Evolutionary conservation across 495 filamentous ascomycete genomes (phyloP).

Genomic region (Sporormia fimetaria): DNA sequence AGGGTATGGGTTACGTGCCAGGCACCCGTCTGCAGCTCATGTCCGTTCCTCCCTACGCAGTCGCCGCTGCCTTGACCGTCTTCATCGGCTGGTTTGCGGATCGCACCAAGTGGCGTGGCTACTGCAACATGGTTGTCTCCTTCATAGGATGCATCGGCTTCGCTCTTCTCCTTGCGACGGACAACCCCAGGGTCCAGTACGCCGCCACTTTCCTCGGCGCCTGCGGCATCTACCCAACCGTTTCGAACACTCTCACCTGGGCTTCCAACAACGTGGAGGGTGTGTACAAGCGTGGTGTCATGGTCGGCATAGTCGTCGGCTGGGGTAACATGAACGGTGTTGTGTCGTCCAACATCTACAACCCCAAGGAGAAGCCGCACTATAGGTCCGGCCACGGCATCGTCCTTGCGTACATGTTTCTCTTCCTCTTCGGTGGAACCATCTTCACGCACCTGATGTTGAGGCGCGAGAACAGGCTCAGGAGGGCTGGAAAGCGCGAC

Average conservation of each 20-base stretch:
- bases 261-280: slow-evolving; percentile 82
- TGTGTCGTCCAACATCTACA: slow-evolving; percentile 67
- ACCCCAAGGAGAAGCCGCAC: slow-evolving; percentile 40
- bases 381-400: slow-evolving; percentile 49
- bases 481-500: slow-evolving; percentile 56
- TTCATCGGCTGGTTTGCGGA: slow-evolving; percentile 68
- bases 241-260: slow-evolving; percentile 89
- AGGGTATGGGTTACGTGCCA: slow-evolving; percentile 56
- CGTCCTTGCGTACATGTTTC: slow-evolving; percentile 49
- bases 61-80: slow-evolving; percentile 66
- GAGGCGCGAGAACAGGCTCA: slow-evolving; percentile 48
- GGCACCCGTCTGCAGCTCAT: slow-evolving; percentile 64
- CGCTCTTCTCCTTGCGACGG: slow-evolving; percentile 55
- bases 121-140: slow-evolving; percentile 68
- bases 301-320: slow-evolving; percentile 57
- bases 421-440: slow-evolving; percentile 52
- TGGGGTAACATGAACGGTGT: slow-evolving; percentile 92
- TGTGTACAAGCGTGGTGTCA: slow-evolving; percentile 82
- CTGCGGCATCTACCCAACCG: slow-evolving; percentile 81
- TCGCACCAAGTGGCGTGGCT: slow-evolving; percentile 60
- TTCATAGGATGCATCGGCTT: slow-evolving; percentile 69
- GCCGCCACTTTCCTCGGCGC: slow-evolving; percentile 78
- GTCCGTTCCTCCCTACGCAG: slow-evolving; percentile 78
- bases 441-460: slow-evolving; percentile 56
- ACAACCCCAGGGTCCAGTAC: slow-evolving; percentile 56